A percentile compares a stretch with the other conserved stretches of the same genome.
Evolutionary conservation across 768 basidiomycete genomes (phyloP).

Genomic region (Tubosaeta sp.): DNA sequence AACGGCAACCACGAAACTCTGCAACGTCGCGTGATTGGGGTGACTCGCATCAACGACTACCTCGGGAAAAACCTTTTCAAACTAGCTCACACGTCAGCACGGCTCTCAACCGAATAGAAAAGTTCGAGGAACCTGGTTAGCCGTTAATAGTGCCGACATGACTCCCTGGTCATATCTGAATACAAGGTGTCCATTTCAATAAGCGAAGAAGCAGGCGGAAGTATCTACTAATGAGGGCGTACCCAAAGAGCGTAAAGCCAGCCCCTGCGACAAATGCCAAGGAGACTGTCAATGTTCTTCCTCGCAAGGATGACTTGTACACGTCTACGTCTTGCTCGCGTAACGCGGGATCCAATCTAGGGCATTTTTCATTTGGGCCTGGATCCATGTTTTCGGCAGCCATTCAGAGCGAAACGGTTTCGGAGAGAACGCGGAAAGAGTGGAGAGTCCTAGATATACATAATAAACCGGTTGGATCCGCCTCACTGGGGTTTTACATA

Average conservation of each 20-base stretch:
- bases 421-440: too few relatives aligned
- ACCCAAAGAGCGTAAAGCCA: conserved; percentile 63
- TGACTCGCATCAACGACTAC: conserved; percentile 35
- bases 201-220: background rate
- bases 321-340: conserved; percentile 11
- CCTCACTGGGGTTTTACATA: too few relatives aligned
- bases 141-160: conserved; percentile 62
- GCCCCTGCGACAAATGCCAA: conserved; percentile 56
- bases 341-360: background rate
- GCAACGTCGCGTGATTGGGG: conserved; percentile 44
- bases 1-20: too few relatives aligned
- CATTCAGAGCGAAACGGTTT: too few relatives aligned
- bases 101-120: too few relatives aligned
- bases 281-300: conserved; percentile 41
- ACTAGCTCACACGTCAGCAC: conserved; percentile 36
- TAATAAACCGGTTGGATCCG: too few relatives aligned
- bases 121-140: conserved; percentile 38
- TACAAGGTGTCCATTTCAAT: background rate
- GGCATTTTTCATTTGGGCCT: too few relatives aligned
- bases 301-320: conserved; percentile 23
- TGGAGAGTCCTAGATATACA: too few relatives aligned
- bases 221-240: background rate
- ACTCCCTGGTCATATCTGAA: too few relatives aligned
- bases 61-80: conserved; percentile 55
- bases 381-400: too few relatives aligned